Conservation (phyloP, 495 filamentous ascomycete genomes). For the Tuber calosporum region DNA sequence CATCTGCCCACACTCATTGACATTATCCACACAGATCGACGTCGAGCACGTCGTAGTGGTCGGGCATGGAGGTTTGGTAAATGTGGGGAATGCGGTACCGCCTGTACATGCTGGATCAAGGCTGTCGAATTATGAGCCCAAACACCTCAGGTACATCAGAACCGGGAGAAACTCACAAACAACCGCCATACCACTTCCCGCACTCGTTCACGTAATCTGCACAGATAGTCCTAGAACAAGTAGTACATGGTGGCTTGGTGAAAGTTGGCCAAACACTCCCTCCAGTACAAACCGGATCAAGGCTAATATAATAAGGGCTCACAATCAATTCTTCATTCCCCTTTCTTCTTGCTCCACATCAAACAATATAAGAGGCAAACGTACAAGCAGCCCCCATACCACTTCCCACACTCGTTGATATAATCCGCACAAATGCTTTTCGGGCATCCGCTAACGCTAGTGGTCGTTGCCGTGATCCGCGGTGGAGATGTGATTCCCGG, state of each 20-base stretch:
- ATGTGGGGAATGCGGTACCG: slow-evolving; percentile 21
- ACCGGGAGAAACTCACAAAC: slow-evolving; percentile 12
- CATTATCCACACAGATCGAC: slow-evolving; percentile 23
- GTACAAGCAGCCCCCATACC: slow-evolving; percentile 30
- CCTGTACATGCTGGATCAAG: slow-evolving; percentile 27
- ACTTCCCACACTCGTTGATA: slow-evolving; percentile 29
- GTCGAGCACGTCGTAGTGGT: slow-evolving; percentile 13
- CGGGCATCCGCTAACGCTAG: not conserved
- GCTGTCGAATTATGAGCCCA: slow-evolving; percentile 5
- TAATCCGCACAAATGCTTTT: slow-evolving; percentile 21
- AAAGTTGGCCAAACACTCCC: slow-evolving; percentile 23
- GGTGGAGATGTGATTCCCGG: not conserved
- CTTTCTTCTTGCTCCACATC: not conserved
- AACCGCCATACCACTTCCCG: slow-evolving; percentile 25
- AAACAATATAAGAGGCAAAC: not conserved
- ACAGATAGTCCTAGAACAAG: slow-evolving; percentile 18
- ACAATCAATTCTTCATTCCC: not conserved
- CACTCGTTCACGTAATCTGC: slow-evolving; percentile 24
- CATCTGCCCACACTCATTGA: slow-evolving; percentile 29
- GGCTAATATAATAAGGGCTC: slow-evolving; percentile 8
- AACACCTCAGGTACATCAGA: not conserved
- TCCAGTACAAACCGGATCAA: slow-evolving; percentile 23
- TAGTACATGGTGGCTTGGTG: slow-evolving; percentile 16
- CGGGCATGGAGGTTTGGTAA: slow-evolving; percentile 23
- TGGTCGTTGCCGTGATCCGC: not conserved